phyloP scores from a whole-genome alignment of 2,329 filamentous ascomycete genomes.

The Fonsecaea erecta region DNA sequence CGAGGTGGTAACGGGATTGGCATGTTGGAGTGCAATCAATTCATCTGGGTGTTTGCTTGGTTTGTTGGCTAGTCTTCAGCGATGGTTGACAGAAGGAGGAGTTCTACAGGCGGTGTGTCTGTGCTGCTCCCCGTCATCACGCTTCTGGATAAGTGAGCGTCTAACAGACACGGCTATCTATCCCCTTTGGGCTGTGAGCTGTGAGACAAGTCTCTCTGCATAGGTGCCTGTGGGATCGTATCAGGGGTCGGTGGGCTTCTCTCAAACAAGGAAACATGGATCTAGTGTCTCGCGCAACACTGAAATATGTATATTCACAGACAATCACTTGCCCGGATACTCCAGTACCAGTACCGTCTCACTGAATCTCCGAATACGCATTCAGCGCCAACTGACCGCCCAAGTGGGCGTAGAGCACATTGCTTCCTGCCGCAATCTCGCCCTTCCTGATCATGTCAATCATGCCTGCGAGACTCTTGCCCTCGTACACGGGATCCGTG shows the following conservation, averaged over 20 bases:
- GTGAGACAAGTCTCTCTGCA: too few species aligned
- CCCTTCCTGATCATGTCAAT: constrained; percentile 68
- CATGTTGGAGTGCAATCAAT: not conserved
- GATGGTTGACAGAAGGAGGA: not conserved
- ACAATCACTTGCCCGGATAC: too few species aligned
- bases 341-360: constrained; percentile 30
- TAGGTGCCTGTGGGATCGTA: too few species aligned
- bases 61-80: not conserved
- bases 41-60: not conserved
- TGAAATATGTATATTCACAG: too few species aligned
- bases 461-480: constrained; percentile 74
- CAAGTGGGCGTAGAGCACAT: constrained; percentile 72
- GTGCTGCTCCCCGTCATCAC: not conserved
- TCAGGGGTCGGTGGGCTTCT: too few species aligned
- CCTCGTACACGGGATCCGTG: constrained; percentile 76
- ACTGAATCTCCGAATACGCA: constrained; percentile 61
- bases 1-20: not conserved
- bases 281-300: too few species aligned
- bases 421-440: constrained; percentile 63
- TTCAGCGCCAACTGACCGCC: constrained; percentile 73
- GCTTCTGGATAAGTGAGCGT: not conserved
- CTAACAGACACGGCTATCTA: too few species aligned
- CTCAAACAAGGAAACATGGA: too few species aligned
- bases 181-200: too few species aligned
- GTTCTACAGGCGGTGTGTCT: not conserved